Conservation (phyloP, 371 early-diverging fungal genomes). For the Mucor racemosus region DNA sequence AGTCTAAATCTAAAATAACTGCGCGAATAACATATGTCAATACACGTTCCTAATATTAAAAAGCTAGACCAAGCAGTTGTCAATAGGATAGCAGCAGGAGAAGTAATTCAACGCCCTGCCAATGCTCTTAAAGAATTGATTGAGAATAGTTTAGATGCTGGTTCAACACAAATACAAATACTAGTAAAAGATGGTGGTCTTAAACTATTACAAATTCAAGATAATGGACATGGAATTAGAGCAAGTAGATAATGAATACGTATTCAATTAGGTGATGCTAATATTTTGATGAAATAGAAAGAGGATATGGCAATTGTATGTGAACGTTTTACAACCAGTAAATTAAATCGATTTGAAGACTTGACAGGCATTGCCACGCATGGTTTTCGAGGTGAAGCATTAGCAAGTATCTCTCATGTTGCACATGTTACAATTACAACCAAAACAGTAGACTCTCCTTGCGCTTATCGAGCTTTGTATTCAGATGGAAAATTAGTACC, state of each 20-base stretch:
- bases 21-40: conserved; percentile 9
- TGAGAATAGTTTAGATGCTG: conserved; percentile 98
- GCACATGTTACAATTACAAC: conserved; percentile 92
- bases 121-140: conserved; percentile 97
- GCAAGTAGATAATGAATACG: conserved; percentile 36
- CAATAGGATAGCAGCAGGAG: conserved; percentile 96
- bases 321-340: conserved; percentile 96
- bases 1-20: too few species aligned
- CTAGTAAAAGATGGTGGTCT: conserved; percentile 87
- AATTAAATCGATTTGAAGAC: conserved; percentile 88
- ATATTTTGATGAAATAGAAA: conserved; percentile 31
- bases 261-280: background rate
- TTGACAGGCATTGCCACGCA: conserved; percentile 85
- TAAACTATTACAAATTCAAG: conserved; percentile 92
- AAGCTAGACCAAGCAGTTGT: conserved; percentile 82
- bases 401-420: conserved; percentile 95
- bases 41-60: conserved; percentile 48
- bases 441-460: conserved; percentile 77
- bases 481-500: conserved; percentile 84
- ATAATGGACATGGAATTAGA: conserved; percentile 96
- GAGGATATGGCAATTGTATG: conserved; percentile 89
- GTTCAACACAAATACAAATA: conserved; percentile 84
- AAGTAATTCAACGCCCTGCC: conserved; percentile 94
- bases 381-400: conserved; percentile 99
- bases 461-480: conserved; percentile 89